Evolutionary conservation across 768 basidiomycete species (phyloP).

Genomic region (Lentinula sp.): DNA sequence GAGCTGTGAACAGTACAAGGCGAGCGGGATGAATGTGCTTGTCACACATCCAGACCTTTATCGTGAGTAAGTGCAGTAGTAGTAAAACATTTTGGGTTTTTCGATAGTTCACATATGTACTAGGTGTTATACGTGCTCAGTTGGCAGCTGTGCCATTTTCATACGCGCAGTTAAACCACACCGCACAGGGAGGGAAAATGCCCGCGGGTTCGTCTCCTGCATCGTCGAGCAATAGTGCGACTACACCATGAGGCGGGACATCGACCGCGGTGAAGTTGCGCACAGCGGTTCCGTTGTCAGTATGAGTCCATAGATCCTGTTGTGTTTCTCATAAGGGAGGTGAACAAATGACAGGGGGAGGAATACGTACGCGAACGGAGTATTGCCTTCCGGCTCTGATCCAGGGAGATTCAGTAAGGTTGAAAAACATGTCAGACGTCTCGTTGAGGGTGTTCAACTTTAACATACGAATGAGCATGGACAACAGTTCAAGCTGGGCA

Average conservation of each 20-base stretch:
- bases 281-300: slow-evolving; percentile 47
- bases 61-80: too few species aligned
- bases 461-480: neutral
- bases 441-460: slow-evolving; percentile 53
- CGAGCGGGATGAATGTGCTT: neutral
- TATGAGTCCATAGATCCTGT: slow-evolving; percentile 54
- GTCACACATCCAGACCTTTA: neutral
- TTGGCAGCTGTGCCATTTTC: slow-evolving; percentile 34
- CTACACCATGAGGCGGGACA: slow-evolving; percentile 50
- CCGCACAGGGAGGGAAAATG: slow-evolving; percentile 44
- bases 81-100: too few species aligned
- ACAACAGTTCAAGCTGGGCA: too few species aligned
- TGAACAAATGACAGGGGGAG: too few species aligned
- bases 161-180: slow-evolving; percentile 39
- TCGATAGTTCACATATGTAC: too few species aligned
- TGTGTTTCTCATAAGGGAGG: too few species aligned
- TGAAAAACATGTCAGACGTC: slow-evolving; percentile 48
- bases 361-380: slow-evolving; percentile 42
- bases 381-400: slow-evolving; percentile 59
- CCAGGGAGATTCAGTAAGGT: slow-evolving; percentile 59
- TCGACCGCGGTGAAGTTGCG: slow-evolving; percentile 38
- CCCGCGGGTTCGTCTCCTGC: slow-evolving; percentile 45
- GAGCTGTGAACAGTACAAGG: neutral
- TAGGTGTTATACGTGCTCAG: too few species aligned
- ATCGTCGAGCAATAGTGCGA: slow-evolving; percentile 45